phyloP scores from a whole-genome alignment of 2,329 filamentous ascomycete genomes.

The Aspergillus eucalypticola region DNA sequence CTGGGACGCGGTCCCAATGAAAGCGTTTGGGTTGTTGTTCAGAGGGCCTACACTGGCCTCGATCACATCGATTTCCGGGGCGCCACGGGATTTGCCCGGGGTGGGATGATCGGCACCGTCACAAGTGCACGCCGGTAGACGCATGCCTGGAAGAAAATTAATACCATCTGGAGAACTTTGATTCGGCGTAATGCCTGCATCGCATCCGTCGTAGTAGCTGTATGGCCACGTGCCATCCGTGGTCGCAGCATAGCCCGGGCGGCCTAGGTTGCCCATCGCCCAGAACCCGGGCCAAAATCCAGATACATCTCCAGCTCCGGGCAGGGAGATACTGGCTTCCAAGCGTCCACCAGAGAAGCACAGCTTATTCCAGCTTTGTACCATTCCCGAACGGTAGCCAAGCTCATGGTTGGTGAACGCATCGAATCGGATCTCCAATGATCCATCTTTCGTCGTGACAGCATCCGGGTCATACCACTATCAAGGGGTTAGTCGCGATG shows the following conservation, averaged over 20 bases:
- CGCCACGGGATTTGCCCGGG: slow-evolving; percentile 64
- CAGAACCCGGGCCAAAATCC: slow-evolving; percentile 77
- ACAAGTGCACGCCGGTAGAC: slow-evolving; percentile 68
- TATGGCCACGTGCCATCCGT: slow-evolving; percentile 76
- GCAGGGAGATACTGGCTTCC: slow-evolving; percentile 70
- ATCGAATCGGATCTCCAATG: slow-evolving; percentile 65
- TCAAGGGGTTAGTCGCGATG: slow-evolving; percentile 4
- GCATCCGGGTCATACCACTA: slow-evolving; percentile 72
- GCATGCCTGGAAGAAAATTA: slow-evolving; percentile 69
- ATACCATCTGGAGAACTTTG: slow-evolving; percentile 68
- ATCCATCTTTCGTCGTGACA: slow-evolving; percentile 62
- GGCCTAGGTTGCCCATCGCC: slow-evolving; percentile 72
- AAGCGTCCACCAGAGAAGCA: slow-evolving; percentile 71
- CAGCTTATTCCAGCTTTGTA: slow-evolving; percentile 72
- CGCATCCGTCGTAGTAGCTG: slow-evolving; percentile 68
- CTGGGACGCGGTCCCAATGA: slow-evolving; percentile 64
- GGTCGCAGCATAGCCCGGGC: slow-evolving; percentile 68
- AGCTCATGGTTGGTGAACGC: slow-evolving; percentile 65
- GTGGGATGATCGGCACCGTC: slow-evolving; percentile 64
- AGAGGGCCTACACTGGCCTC: slow-evolving; percentile 64
- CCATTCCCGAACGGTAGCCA: slow-evolving; percentile 70
- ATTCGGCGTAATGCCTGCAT: slow-evolving; percentile 70
- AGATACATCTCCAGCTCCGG: slow-evolving; percentile 64
- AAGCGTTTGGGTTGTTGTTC: slow-evolving; percentile 49
- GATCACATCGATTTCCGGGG: slow-evolving; percentile 71